phyloP scores from a whole-genome alignment of 139 green algal species.

The Volvox africanus region DNA sequence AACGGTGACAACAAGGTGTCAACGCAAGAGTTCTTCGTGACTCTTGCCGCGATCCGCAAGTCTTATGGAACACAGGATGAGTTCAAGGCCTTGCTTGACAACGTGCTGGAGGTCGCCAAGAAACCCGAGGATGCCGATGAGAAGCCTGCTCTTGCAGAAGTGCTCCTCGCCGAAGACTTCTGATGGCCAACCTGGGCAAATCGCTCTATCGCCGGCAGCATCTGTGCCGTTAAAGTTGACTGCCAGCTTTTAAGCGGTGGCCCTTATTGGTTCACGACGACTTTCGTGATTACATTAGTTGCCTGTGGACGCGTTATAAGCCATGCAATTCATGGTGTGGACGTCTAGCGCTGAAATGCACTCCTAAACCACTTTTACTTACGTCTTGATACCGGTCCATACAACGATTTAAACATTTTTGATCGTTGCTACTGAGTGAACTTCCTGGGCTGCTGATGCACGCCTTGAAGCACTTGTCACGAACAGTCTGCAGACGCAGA shows the following conservation, averaged over 20 bases:
- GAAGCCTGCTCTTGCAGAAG: not conserved
- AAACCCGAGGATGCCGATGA: not conserved
- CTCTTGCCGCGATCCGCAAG: slow-evolving; percentile 8
- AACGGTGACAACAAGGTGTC: slow-evolving; percentile 39
- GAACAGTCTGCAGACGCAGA: slow-evolving; percentile 79
- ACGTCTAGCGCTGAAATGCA: slow-evolving; percentile 12
- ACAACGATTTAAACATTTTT: slow-evolving; percentile 90
- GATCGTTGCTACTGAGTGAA: slow-evolving; percentile 90
- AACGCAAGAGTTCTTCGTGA: slow-evolving; percentile 44
- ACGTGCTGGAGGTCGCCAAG: not conserved
- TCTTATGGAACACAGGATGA: not conserved
- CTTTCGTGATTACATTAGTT: slow-evolving; percentile 57
- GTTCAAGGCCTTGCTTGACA: slow-evolving; percentile 25
- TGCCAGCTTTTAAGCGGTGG: not conserved
- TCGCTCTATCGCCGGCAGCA: too few species aligned
- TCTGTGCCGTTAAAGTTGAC: too few species aligned
- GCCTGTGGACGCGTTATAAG: slow-evolving; percentile 39
- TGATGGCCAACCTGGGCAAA: not conserved
- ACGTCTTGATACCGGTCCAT: slow-evolving; percentile 92
- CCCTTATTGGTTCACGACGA: slow-evolving; percentile 44
- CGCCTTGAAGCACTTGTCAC: slow-evolving; percentile 96
- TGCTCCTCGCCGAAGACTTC: slow-evolving; percentile 23
- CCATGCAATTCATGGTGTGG: slow-evolving; percentile 6
- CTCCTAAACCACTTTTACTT: slow-evolving; percentile 21
- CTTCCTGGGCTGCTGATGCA: slow-evolving; percentile 90